Evolutionary conservation across 2,329 filamentous ascomycete genomes (phyloP).

Genomic region (Penicillium sp.): DNA sequence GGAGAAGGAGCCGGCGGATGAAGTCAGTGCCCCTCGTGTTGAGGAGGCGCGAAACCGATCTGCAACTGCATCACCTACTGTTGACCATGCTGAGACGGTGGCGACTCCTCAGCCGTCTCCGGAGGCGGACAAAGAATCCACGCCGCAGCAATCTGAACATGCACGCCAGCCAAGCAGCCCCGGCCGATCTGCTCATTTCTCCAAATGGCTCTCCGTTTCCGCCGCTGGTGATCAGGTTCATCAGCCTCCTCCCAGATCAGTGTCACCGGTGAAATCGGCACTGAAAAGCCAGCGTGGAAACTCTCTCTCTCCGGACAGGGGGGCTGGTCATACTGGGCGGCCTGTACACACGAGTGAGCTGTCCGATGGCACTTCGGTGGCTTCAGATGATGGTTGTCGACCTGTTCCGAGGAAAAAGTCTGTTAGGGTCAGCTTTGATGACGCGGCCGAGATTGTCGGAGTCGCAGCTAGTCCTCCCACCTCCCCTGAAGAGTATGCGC

Average conservation of each 20-base stretch:
- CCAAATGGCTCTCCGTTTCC: conserved; percentile 50
- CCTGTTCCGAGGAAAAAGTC: conserved; percentile 51
- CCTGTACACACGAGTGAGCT: conserved; percentile 49
- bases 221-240: conserved; percentile 51
- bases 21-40: background rate
- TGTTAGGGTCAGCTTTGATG: conserved; percentile 67
- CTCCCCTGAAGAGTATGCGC: conserved; percentile 38
- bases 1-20: conserved; percentile 7
- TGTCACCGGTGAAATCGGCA: conserved; percentile 62
- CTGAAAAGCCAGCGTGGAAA: conserved; percentile 56
- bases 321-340: conserved; percentile 19
- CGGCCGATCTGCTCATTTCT: conserved; percentile 57
- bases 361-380: conserved; percentile 55
- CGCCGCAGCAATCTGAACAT: conserved; percentile 18
- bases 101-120: conserved; percentile 22
- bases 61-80: conserved; percentile 8
- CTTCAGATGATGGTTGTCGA: conserved; percentile 44
- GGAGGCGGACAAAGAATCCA: conserved; percentile 13
- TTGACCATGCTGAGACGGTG: conserved; percentile 16
- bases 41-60: conserved; percentile 3
- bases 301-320: conserved; percentile 36
- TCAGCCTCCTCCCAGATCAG: conserved; percentile 57
- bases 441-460: conserved; percentile 52
- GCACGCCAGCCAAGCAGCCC: conserved; percentile 46
- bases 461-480: conserved; percentile 42